Evolutionary conservation across 371 early-diverging fungal species (phyloP).

Genomic region (Rhizopus microsporus): DNA sequence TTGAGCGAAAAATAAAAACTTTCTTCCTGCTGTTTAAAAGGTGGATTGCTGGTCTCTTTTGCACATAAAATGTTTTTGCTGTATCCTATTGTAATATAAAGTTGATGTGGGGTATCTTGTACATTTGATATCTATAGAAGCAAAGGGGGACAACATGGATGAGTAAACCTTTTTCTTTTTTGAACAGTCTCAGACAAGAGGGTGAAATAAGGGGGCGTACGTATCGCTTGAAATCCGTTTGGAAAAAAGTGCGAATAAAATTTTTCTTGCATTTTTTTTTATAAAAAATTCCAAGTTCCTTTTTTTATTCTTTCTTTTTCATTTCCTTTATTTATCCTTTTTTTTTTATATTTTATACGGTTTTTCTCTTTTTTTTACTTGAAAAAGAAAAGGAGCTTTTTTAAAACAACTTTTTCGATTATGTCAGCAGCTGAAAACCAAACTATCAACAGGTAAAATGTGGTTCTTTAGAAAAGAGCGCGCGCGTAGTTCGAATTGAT

Average conservation of each 20-base stretch:
- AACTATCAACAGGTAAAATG: constrained; percentile 4
- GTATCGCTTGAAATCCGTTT: too few relatives aligned
- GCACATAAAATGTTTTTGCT: too few relatives aligned
- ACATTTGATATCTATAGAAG: too few relatives aligned
- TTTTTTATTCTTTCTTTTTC: background rate
- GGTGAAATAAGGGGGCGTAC: too few relatives aligned
- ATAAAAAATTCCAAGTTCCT: background rate
- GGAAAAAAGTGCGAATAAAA: background rate
- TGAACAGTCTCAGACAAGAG: too few relatives aligned
- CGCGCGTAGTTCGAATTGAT: constrained; percentile 1
- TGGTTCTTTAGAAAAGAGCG: background rate
- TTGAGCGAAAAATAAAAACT: too few relatives aligned
- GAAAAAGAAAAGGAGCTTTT: background rate
- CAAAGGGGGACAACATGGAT: background rate
- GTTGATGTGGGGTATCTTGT: too few relatives aligned
- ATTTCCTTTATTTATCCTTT: constrained; percentile 4
- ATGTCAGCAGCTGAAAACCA: background rate
- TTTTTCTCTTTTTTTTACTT: background rate
- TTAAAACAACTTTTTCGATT: background rate
- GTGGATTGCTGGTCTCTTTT: too few relatives aligned
- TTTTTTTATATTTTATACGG: background rate
- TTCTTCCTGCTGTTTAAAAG: too few relatives aligned
- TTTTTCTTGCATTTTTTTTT: constrained; percentile 12
- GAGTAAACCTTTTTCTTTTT: background rate
- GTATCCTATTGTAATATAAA: too few relatives aligned